These are phyloP conservation scores for Gossypium raimondii DNA, from an alignment of 345 rosid species.

Conservation along the genomic window DNA sequence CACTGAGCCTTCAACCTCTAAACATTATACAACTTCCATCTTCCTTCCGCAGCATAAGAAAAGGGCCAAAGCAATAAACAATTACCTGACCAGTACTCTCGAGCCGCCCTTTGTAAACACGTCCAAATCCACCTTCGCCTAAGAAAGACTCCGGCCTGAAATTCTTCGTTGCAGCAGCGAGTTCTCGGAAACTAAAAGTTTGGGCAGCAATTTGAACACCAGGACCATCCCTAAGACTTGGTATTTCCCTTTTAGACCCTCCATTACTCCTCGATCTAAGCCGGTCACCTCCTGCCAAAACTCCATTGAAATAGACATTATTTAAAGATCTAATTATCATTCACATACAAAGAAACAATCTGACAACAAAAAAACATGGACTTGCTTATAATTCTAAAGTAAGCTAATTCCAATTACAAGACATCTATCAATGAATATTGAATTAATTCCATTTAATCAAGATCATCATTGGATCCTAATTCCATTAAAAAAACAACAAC, in stretches of 20 bases:
- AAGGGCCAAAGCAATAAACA: background rate
- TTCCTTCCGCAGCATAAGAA: background rate
- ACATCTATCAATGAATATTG: background rate
- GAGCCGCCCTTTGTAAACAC: conserved; percentile 82
- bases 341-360: background rate
- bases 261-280: conserved; percentile 60
- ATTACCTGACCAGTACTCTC: conserved; percentile 92
- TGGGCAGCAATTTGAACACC: conserved; percentile 76
- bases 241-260: conserved; percentile 59
- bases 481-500: conserved; percentile 7
- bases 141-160: conserved; percentile 82
- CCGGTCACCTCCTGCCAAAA: conserved; percentile 67
- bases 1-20: background rate
- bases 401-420: background rate
- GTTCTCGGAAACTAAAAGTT: conserved; percentile 81
- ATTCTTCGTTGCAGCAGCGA: conserved; percentile 87
- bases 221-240: conserved; percentile 50
- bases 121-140: conserved; percentile 99
- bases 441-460: conserved; percentile 15
- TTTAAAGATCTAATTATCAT: conserved; percentile 6
- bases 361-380: background rate
- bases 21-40: background rate
- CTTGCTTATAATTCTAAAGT: conserved; percentile 2
- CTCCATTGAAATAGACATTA: conserved; percentile 23
- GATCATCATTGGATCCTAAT: conserved; percentile 34